Conservation (phyloP, 805 yeast species). For the Candida methanosorbosa region DNA sequence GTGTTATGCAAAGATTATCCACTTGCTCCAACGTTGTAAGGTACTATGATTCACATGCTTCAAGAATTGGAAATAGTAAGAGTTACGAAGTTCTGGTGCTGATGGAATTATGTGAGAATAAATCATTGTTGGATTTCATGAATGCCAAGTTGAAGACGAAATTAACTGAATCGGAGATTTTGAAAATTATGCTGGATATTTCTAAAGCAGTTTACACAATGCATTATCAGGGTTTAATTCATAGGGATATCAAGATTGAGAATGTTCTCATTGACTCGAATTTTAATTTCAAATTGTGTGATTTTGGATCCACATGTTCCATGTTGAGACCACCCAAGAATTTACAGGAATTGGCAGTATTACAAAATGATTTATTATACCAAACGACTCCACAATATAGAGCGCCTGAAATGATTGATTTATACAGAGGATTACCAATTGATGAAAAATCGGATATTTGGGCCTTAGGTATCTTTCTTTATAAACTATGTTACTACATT, state of each 20-base stretch:
- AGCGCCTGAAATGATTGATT: conserved; percentile 93
- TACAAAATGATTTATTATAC: conserved; percentile 76
- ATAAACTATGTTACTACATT: conserved; percentile 83
- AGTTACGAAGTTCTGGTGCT: conserved; percentile 78
- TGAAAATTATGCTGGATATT: conserved; percentile 78
- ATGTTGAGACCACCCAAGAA: conserved; percentile 68
- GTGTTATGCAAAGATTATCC: conserved; percentile 61
- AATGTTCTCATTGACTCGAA: conserved; percentile 74
- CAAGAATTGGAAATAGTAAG: conserved; percentile 38
- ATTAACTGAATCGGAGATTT: conserved; percentile 64
- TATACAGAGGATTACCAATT: conserved; percentile 72
- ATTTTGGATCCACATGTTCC: conserved; percentile 83
- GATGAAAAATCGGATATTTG: conserved; percentile 92
- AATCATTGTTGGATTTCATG: conserved; percentile 86
- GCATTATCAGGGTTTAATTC: conserved; percentile 77
- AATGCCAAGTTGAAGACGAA: conserved; percentile 76
- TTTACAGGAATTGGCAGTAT: conserved; percentile 60
- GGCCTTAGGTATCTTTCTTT: conserved; percentile 92
- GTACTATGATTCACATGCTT: conserved; percentile 72
- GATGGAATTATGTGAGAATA: conserved; percentile 89
- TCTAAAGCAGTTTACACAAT: conserved; percentile 72
- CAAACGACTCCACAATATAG: conserved; percentile 96
- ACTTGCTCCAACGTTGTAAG: conserved; percentile 52
- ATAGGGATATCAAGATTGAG: conserved; percentile 90
- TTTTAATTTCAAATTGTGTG: conserved; percentile 75